Evolutionary conservation across 2,329 filamentous ascomycete species (phyloP), one percentile per base, ranked within the genome.

Genomic region (Calonectria pseudoturangicola): DNA sequence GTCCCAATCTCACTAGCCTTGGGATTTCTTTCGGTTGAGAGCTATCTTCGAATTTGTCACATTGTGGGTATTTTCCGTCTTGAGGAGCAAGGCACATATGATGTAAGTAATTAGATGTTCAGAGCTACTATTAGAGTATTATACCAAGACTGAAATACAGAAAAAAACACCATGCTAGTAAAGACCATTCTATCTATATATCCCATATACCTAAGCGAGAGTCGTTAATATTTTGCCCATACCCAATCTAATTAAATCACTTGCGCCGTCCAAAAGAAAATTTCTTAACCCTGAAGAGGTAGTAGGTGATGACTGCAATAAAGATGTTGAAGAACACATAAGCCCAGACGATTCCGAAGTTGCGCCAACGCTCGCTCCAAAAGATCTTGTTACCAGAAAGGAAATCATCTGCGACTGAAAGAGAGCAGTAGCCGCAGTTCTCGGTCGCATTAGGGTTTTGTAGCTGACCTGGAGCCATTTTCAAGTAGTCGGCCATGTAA

Each of bases 311-410:
- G 2, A 92, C 84, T 0, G 91, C 91, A 1, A 86, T 83, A 45
- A 83, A 82, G 48, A 92, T 86, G 77, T 93, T 92, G 82, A 93
- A 92, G 1, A 84, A 68, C 33, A 93, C 87, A 76, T 88, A 93
- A 0, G 86, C 89, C 87, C 90, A 93, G 77, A 93, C 83, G 56
- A 93, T 85, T 2, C 92, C 92, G 72, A 91, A 93, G 79, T 93
- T 92, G 71, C 91, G 85, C 92, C 92, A 93, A 13, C 89, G 75
- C 73, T 90, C 87, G 16, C 69, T 76, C 58, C 86, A 91, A 12
- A 79, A 80, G 41, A 91, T 87, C 27, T 81, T 74, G 16, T 83
- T 83, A 0, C 79, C 82, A 30, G 82, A 82, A 0, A 90, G 77
- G 66, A 80, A 94, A 80, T 93, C 87, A 66, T 90, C 86, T 1